Conservation (phyloP, 2,329 filamentous ascomycete species). For the Lasiodiplodia theobromae region DNA sequence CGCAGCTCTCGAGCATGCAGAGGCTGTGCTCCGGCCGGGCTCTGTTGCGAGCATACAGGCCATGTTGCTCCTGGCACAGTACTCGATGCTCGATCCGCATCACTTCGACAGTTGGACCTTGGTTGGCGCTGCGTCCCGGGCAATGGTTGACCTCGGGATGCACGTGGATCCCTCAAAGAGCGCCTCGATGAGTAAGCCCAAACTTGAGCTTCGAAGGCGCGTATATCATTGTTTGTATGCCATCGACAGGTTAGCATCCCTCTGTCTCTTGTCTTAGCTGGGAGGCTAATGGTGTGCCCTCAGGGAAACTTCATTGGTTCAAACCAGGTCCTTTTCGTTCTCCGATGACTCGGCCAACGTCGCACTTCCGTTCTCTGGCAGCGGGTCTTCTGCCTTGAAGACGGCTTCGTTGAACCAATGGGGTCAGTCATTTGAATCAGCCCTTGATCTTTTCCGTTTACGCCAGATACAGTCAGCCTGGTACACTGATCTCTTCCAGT, state of each 20-base stretch:
- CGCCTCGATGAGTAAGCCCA: conserved; percentile 69
- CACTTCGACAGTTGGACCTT: conserved; percentile 96
- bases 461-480: conserved; percentile 86
- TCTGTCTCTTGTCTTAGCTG: too few relatives aligned
- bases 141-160: conserved; percentile 86
- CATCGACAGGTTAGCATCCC: conserved; percentile 72
- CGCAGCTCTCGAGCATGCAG: conserved; percentile 77
- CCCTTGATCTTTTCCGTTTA: conserved; percentile 80
- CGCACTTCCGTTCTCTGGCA: conserved; percentile 67
- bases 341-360: conserved; percentile 88
- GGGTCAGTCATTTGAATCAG: conserved; percentile 68
- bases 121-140: conserved; percentile 86
- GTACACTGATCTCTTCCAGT: conserved; percentile 89
- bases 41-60: conserved; percentile 87
- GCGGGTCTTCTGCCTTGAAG: conserved; percentile 45
- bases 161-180: conserved; percentile 87
- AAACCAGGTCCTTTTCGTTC: conserved; percentile 89
- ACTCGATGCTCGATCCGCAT: conserved; percentile 85
- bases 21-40: conserved; percentile 84
- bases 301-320: conserved; percentile 86
- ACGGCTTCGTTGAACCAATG: conserved; percentile 60
- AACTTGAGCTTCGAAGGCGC: conserved; percentile 78
- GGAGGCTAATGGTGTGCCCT: conserved; percentile 32
- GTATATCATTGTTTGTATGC: conserved; percentile 93
- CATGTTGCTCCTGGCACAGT: conserved; percentile 83